phyloP scores from a whole-genome alignment of 2,329 filamentous ascomycete genomes.

The Pseudogymnoascus sp. region DNA sequence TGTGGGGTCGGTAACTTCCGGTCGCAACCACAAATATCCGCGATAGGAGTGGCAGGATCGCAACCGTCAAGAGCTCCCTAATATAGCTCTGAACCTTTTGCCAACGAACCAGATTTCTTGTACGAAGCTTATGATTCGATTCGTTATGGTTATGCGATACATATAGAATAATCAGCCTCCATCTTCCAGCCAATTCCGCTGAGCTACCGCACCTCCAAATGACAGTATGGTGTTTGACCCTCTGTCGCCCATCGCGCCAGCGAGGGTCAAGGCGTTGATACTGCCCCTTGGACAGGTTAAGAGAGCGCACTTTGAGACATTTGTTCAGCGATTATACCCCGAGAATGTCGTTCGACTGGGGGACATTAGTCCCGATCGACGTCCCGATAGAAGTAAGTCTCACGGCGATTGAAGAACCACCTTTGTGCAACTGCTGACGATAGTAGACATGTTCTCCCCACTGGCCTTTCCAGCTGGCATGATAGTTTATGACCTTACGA shows the following conservation, averaged over 20 bases:
- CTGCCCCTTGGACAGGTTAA: conserved; percentile 82
- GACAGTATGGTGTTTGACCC: conserved; percentile 78
- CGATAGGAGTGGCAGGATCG: conserved; percentile 6
- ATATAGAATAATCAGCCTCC: neutral
- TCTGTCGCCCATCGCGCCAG: conserved; percentile 82
- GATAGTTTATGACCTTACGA: conserved; percentile 81
- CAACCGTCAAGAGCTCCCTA: neutral
- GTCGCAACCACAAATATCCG: conserved; percentile 7
- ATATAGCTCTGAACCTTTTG: neutral
- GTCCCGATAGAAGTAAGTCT: conserved; percentile 72
- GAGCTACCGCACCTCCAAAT: conserved; percentile 26
- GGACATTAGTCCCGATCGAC: conserved; percentile 76
- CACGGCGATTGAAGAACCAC: neutral
- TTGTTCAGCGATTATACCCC: conserved; percentile 66
- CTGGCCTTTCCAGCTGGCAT: conserved; percentile 77
- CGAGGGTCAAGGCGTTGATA: conserved; percentile 79
- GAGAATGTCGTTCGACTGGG: conserved; percentile 77
- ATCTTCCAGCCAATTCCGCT: neutral
- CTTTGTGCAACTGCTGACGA: conserved; percentile 8
- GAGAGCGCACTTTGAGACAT: conserved; percentile 67
- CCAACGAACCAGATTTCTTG: neutral
- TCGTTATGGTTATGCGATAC: conserved; percentile 1
- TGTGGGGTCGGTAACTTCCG: conserved; percentile 4
- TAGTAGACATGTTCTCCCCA: conserved; percentile 83
- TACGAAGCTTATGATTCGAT: conserved; percentile 1